Evolutionary conservation across 805 yeast genomes (phyloP).

Genomic region (Teunomyces gatunensis): DNA sequence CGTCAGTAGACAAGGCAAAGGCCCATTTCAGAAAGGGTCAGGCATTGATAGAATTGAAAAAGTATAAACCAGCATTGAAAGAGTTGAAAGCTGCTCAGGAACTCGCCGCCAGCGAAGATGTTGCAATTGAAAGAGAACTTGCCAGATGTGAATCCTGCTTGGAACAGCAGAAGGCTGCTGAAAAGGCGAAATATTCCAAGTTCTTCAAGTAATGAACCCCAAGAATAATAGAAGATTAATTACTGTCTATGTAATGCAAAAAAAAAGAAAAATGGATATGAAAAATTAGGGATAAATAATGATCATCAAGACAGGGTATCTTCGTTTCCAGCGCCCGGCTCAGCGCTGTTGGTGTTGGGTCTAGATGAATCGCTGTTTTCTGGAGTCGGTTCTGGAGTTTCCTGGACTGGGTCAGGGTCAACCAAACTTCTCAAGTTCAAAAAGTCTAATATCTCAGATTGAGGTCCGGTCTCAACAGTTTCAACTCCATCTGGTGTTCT

Average conservation of each 20-base stretch:
- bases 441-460: slow-evolving; percentile 20
- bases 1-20: slow-evolving; percentile 50
- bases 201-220: slow-evolving; percentile 46
- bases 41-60: slow-evolving; percentile 41
- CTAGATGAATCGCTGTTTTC: background rate
- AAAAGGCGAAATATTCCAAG: slow-evolving; percentile 57
- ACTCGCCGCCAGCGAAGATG: slow-evolving; percentile 46
- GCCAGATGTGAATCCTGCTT: slow-evolving; percentile 38
- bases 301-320: background rate
- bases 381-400: background rate
- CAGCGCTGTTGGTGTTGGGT: background rate
- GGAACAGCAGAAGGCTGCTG: slow-evolving; percentile 45
- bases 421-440: slow-evolving; percentile 27
- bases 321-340: background rate
- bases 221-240: background rate
- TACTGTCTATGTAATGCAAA: slow-evolving; percentile 1
- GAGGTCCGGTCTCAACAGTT: slow-evolving; percentile 21
- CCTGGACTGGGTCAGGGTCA: slow-evolving; percentile 10
- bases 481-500: slow-evolving; percentile 45
- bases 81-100: slow-evolving; percentile 45
- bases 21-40: slow-evolving; percentile 56
- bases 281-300: background rate
- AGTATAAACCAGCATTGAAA: slow-evolving; percentile 48
- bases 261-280: background rate
- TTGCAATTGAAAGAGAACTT: slow-evolving; percentile 45